These are phyloP conservation scores for Mycosphaerella arachidis DNA, from an alignment of 2,329 filamentous ascomycete species.

Conservation along the genomic window DNA sequence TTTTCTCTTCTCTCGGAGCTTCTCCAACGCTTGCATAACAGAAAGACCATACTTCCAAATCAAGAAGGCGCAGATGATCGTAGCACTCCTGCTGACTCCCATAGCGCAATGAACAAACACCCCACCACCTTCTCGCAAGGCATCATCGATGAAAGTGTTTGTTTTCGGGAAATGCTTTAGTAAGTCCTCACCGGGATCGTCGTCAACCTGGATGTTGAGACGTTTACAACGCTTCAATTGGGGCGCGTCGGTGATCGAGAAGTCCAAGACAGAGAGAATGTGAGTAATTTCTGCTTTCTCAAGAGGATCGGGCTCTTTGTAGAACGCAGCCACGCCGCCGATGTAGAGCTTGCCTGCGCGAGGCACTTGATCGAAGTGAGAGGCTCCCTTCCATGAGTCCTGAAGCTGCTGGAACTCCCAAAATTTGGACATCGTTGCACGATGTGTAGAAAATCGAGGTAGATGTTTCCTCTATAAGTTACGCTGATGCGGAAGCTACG, in stretches of 20 bases:
- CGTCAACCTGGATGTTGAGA: constrained; percentile 66
- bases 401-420: constrained; percentile 29
- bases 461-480: background rate
- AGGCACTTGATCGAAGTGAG: constrained; percentile 38
- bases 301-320: constrained; percentile 44
- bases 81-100: constrained; percentile 87
- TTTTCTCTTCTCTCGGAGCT: constrained; percentile 64
- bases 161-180: constrained; percentile 64
- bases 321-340: constrained; percentile 40
- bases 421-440: constrained; percentile 18
- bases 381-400: constrained; percentile 26
- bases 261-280: constrained; percentile 72
- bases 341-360: constrained; percentile 37
- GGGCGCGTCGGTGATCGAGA: constrained; percentile 48
- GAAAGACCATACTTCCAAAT: constrained; percentile 53
- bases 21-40: constrained; percentile 60
- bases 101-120: constrained; percentile 78
- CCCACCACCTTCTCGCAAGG: constrained; percentile 54
- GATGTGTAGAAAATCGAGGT: background rate
- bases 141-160: constrained; percentile 76
- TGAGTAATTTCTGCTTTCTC: constrained; percentile 73
- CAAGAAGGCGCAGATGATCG: constrained; percentile 76
- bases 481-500: too few relatives aligned
- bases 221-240: constrained; percentile 18
- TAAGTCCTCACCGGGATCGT: constrained; percentile 80